These are phyloP conservation scores for Fusarium pseudocircinatum DNA, from an alignment of 2,329 filamentous ascomycete species.

Conservation along the genomic window DNA sequence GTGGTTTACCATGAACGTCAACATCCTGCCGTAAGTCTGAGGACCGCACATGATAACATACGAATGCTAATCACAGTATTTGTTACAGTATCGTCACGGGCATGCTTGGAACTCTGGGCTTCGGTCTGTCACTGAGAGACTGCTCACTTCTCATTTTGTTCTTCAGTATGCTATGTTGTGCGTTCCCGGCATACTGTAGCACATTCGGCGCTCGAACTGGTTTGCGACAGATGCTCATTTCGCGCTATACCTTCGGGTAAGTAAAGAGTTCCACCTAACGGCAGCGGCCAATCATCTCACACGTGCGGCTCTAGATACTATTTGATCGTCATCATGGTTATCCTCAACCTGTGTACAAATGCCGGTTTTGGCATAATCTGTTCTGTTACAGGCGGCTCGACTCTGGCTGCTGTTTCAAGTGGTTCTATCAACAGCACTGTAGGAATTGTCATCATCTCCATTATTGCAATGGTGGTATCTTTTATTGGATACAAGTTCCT, in stretches of 20 bases:
- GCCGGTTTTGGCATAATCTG: neutral
- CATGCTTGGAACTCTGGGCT: neutral
- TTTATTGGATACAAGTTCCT: neutral
- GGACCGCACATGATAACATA: rapidly evolving
- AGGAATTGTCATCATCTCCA: neutral
- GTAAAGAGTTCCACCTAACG: neutral
- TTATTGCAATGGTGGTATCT: neutral
- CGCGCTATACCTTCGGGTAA: neutral
- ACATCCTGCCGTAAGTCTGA: neutral
- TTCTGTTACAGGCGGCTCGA: neutral
- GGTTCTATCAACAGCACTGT: neutral
- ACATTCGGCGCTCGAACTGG: neutral
- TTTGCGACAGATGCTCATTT: neutral
- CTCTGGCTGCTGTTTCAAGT: neutral
- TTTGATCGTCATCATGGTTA: neutral
- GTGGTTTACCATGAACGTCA: neutral
- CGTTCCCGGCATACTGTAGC: neutral
- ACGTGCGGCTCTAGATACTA: neutral
- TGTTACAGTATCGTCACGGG: neutral
- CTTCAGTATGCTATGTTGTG: neutral
- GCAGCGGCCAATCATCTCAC: neutral
- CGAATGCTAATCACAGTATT: rapidly evolving
- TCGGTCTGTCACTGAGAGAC: neutral
- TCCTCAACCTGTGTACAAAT: neutral
- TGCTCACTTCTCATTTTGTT: neutral